Percentiles rank a stretch among this genome's conserved stretches.
These are phyloP conservation scores for Solanum medicagineum DNA, from an alignment of 257 asterid species.

Conservation along the genomic window DNA sequence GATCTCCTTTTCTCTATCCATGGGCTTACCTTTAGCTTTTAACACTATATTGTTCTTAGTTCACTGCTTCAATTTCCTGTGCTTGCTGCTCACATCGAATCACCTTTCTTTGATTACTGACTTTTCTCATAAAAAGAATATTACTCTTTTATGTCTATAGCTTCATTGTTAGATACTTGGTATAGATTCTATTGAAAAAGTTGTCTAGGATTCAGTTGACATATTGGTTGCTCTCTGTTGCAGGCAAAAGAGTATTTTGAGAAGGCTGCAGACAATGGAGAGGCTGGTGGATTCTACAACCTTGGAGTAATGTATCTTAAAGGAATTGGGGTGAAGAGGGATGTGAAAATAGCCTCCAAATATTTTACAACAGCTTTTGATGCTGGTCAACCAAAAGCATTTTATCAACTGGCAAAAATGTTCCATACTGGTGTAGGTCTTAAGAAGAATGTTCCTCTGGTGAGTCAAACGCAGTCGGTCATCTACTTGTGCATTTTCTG, in stretches of 20 bases:
- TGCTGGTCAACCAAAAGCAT: slow-evolving; percentile 93
- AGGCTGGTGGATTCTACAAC: slow-evolving; percentile 90
- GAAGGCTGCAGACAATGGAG: slow-evolving; percentile 87
- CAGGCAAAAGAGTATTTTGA: slow-evolving; percentile 94
- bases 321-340: slow-evolving; percentile 89
- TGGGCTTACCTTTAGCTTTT: background rate
- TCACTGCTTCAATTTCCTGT: background rate
- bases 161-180: background rate
- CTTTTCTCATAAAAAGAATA: background rate
- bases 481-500: background rate
- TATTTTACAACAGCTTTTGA: slow-evolving; percentile 62
- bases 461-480: slow-evolving; percentile 8
- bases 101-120: background rate
- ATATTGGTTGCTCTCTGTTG: slow-evolving; percentile 4
- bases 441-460: slow-evolving; percentile 81
- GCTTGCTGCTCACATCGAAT: background rate
- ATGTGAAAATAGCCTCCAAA: slow-evolving; percentile 58
- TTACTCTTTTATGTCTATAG: background rate
- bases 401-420: slow-evolving; percentile 96
- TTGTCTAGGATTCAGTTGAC: background rate
- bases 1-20: background rate
- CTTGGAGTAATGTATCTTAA: slow-evolving; percentile 87
- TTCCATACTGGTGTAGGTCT: slow-evolving; percentile 89
- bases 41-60: background rate
- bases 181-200: background rate